Conservation (phyloP, 2,329 filamentous ascomycete genomes). For the Diaporthe aspalathi region DNA sequence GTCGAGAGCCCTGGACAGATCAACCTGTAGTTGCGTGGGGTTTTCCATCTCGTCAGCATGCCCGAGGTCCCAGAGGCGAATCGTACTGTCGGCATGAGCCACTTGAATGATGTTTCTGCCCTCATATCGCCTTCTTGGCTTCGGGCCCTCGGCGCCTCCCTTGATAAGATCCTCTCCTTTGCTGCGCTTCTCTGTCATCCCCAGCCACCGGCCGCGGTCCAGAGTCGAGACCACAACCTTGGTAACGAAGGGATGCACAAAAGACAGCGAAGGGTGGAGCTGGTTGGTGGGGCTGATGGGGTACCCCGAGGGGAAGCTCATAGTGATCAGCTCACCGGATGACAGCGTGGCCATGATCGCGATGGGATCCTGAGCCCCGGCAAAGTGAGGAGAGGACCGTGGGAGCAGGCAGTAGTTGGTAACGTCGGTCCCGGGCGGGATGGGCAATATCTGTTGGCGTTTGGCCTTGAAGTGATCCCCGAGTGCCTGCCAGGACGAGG, state of each 20-base stretch:
- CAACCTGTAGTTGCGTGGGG: constrained; percentile 81
- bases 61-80: constrained; percentile 93
- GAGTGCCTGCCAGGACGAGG: constrained; percentile 88
- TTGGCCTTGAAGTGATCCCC: constrained; percentile 84
- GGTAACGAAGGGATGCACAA: constrained; percentile 90
- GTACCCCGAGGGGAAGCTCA: constrained; percentile 93
- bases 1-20: constrained; percentile 84
- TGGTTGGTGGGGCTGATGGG: constrained; percentile 94
- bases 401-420: constrained; percentile 87
- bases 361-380: constrained; percentile 89
- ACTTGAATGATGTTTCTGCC: constrained; percentile 86
- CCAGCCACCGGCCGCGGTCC: constrained; percentile 85
- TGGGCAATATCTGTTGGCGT: constrained; percentile 75
- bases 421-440: constrained; percentile 81
- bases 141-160: constrained; percentile 80
- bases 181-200: constrained; percentile 85
- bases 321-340: constrained; percentile 88
- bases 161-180: constrained; percentile 82
- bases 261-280: constrained; percentile 85
- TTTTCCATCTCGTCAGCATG: constrained; percentile 96
- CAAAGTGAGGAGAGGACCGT: constrained; percentile 84
- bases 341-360: constrained; percentile 82
- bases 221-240: constrained; percentile 78
- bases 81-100: constrained; percentile 88
- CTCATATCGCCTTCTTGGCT: constrained; percentile 81